A percentile compares a stretch with the other conserved stretches of the same genome.
Evolutionary conservation across 1,284 basidiomycete species (phyloP).

Genomic region (Inonotus obliquus): DNA sequence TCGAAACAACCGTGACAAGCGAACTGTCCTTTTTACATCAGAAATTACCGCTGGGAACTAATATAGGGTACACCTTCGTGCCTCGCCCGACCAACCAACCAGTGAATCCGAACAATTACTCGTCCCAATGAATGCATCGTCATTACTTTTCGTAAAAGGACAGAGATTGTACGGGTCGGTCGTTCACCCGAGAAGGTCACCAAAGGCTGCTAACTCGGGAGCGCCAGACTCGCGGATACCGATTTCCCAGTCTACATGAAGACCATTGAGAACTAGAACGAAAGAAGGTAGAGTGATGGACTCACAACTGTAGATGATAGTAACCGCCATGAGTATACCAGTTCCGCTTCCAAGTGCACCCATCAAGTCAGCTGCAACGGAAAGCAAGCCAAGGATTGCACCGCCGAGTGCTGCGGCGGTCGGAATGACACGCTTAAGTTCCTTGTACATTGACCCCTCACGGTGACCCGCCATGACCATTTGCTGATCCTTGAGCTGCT

Average conservation of each 20-base stretch:
- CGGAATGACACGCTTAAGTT: constrained; percentile 95
- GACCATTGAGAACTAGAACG: neutral
- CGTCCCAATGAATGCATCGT: neutral
- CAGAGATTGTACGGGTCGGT: neutral
- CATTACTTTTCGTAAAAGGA: neutral
- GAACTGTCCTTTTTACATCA: too few species aligned
- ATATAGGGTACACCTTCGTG: neutral
- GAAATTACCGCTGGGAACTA: neutral
- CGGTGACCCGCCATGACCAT: constrained; percentile 99
- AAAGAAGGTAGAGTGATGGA: constrained; percentile 21
- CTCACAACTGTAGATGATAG: constrained; percentile 93
- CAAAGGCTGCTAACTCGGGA: constrained; percentile 69
- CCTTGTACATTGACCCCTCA: constrained; percentile 98
- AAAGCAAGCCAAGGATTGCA: constrained; percentile 89
- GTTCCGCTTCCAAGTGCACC: constrained; percentile 96
- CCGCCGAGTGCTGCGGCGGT: constrained; percentile 97
- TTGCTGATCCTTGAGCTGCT: constrained; percentile 97
- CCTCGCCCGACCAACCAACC: neutral
- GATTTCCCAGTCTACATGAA: constrained; percentile 64
- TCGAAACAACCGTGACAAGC: neutral
- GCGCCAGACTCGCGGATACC: constrained; percentile 74
- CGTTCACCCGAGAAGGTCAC: constrained; percentile 45
- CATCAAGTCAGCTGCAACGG: constrained; percentile 94
- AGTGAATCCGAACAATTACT: neutral
- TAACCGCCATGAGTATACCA: constrained; percentile 96